Evolutionary conservation across 177 flowering plant species (phyloP), one percentile per base, ranked within the genome.

Genomic region (Viscum album): DNA sequence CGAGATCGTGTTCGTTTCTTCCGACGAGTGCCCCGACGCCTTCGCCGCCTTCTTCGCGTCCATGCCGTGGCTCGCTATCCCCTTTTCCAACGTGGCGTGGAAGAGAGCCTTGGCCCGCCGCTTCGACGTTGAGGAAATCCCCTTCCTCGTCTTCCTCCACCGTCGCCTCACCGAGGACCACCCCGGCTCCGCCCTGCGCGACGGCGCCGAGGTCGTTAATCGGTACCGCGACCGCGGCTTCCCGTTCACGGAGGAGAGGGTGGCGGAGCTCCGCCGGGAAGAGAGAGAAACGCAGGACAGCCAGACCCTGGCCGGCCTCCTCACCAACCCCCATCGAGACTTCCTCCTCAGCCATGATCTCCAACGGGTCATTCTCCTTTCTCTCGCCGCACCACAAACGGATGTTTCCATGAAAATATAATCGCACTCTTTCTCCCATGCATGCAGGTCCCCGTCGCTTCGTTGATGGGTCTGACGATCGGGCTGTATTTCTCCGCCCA

Each of bases 21-120:
- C 86, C 5, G 96, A 90, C 60, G 93, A 88, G 72, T 85, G 83
- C 69, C 47, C 61, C 12, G 69, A 76, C 12, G 91, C 92, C 36
- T 88, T 86, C 77, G 74, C 83, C 50, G 41, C 12, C 17, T 85
- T 82, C 61, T 81, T 76, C 21, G 76, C 84, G 0, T 37, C 68
- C 74, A 90, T 90, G 96, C 93, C 93, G 35, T 90, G 96, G 96
- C 86, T 84, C 28, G 81, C 93, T 1, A 66, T 88, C 62, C 96
- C 96, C n/a, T 90, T 83, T 66, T 82, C 93, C 1, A 90, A 88
- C 70, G 66, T 88, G 74, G 87, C 80, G 47, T 69, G 83, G 0
- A 88, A 81, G 75, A 86, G 77, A 66, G 79, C 85, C 19, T 70
- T 90, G 73, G 87, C 70, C 45, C 68, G 75, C 13, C 79, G 60